Evolutionary conservation across 2,329 filamentous ascomycete species (phyloP), one percentile per base, ranked within the genome.

Genomic region (Chrysosporium queenslandicum): DNA sequence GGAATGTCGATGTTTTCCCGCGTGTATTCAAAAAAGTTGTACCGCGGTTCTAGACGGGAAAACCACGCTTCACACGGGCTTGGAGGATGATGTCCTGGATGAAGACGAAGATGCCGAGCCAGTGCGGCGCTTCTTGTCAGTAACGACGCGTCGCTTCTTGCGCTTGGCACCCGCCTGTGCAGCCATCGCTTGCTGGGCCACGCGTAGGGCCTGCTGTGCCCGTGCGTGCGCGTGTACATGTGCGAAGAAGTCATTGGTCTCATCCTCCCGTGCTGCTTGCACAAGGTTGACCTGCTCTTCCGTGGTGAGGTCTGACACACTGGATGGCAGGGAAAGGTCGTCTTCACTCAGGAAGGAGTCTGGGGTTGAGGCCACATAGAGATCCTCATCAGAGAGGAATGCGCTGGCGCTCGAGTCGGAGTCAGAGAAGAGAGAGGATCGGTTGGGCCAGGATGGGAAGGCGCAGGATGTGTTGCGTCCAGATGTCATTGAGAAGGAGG

Each of bases 391-490:
- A 11, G 69, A 71, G 25, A 71, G 66, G 48, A 68, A 71, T 42
- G 69, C 66, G 54, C 63, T 69, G 45, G 65, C 62, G 6, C 58
- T 64, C 1, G 62, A 63, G 12, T 64, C 61, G 2, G 66, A 37
- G 41, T 66, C 62, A 50, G 58, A 59, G 55, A 66, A 61, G 18
- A 72, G 63, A 7, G 67, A 68, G 1, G 66, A 61, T 4, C 69
- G 59, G 62, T 71, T 71, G 42, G 69, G 69, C 69, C 69, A 72
- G 3, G 69, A 71, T 7, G 69, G 69, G 47, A 71, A 72, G 3
- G 69, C 69, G 54, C 69, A 72, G 48, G 68, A 63, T 25, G 64
- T 68, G 59, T 64, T 68, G 62, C 67, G 63, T 6, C 67, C 66
- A 52, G 64, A 64, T 30, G 64, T 59, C 18, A 46, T 46, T 21